phyloP scores from a whole-genome alignment of 2,329 filamentous ascomycete genomes.

The Curvularia spicifera region DNA sequence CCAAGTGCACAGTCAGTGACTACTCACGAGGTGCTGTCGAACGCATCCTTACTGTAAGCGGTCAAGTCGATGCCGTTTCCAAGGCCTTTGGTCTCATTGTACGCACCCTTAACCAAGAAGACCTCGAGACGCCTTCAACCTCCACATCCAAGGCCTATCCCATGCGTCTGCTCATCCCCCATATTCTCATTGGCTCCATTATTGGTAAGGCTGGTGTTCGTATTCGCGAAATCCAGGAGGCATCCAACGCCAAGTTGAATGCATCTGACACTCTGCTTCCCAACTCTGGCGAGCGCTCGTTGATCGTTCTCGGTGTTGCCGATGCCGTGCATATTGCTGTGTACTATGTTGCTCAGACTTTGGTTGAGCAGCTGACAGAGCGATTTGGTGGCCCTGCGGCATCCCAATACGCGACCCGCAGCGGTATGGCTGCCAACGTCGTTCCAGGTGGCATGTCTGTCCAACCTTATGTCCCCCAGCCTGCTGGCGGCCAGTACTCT shows the following conservation, averaged over 20 bases:
- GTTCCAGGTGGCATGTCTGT: conserved; percentile 98
- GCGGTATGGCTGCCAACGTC: conserved; percentile 88
- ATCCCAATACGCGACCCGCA: conserved; percentile 96
- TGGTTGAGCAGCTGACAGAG: conserved; percentile 95
- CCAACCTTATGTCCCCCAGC: conserved; percentile 95
- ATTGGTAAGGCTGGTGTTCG: conserved; percentile 96
- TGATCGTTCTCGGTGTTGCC: conserved; percentile 96
- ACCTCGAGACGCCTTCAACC: conserved; percentile 83
- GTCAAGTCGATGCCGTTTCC: conserved; percentile 92
- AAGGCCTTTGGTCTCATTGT: conserved; percentile 99
- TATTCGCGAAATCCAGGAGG: conserved; percentile 98
- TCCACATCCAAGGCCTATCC: conserved; percentile 97
- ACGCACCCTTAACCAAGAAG: conserved; percentile 96
- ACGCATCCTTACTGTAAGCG: conserved; percentile 96
- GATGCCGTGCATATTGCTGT: conserved; percentile 99
- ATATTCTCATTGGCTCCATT: conserved; percentile 97
- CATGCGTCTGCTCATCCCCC: conserved; percentile 90
- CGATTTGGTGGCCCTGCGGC: conserved; percentile 94
- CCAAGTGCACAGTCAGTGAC: conserved; percentile 98
- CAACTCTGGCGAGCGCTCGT: conserved; percentile 93
- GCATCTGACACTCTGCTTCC: conserved; percentile 94
- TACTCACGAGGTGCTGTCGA: conserved; percentile 97
- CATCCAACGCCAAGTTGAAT: conserved; percentile 93
- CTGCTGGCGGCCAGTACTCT: conserved; percentile 89
- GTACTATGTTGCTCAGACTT: conserved; percentile 97